Base-by-base conservation (phyloP, 805 yeast genomes). In the Candida nemodendra region DNA sequence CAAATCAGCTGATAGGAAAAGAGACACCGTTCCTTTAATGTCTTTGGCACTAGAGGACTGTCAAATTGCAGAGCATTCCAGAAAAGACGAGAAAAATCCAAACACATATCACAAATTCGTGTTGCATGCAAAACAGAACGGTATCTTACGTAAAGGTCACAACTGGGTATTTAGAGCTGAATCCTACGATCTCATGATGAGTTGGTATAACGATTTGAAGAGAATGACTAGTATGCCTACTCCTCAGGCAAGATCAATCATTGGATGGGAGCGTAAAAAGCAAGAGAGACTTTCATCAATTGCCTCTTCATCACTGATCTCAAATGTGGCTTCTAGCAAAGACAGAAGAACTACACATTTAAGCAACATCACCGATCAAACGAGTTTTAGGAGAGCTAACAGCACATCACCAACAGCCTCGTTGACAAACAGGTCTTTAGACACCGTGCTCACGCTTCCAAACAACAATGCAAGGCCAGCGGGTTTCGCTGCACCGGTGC, bases 101-200 rank as follows among this genome's bases (percentile, higher is more conserved):
- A 77, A 74, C 34, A 70, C 76, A 3, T 66, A 65, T 41, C 80
- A 79, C 59, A 89, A 89, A 64, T 93, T 91, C 62, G 85, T 89
- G 9, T 67, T 91, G 44, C 78, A 76, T 47, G 78, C 89, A 13
- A 86, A 84, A 53, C 80, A 81, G 46, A 78, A 79, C 44, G 93
- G 93, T 11, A 65, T 84, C 42, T 71, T 87, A 45, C 82, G 80
- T 45, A 73, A 87, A 54, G 86, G 88, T 29, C 97, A 90, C 64
- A 89, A 88, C 53, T 88, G 93, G 87, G 93, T 90, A n/a, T 90
- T 91, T 68, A 74, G 95, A 48, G 82, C 95, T n/a, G 93, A 85
- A 54, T 76, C 84, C 33, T 84, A 84, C 52, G 84, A 81, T 28
- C 62, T 74, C 22, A 86, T 89, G 91, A 78, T 82, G 59, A 73